Evolutionary conservation across 345 rosid genomes (phyloP).

Genomic region (Excoecaria agallocha): DNA sequence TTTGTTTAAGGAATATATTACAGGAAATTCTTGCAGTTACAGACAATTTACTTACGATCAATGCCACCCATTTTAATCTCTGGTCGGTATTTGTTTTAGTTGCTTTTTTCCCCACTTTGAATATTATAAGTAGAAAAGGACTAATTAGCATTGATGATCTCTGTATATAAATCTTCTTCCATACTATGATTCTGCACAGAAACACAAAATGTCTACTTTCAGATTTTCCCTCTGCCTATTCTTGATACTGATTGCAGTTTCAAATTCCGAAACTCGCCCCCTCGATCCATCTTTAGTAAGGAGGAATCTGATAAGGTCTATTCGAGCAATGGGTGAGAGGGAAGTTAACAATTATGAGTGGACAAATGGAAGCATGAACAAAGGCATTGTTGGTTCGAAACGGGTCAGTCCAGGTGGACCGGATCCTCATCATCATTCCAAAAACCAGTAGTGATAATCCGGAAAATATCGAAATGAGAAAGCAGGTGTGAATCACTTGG

Average conservation of each 20-base stretch:
- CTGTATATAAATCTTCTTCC: slow-evolving; percentile 5
- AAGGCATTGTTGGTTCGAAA: slow-evolving; percentile 17
- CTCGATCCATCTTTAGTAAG: slow-evolving; percentile 7
- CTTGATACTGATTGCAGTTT: slow-evolving; percentile 10
- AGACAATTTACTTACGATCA: background rate
- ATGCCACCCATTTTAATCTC: background rate
- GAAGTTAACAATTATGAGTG: slow-evolving; percentile 8
- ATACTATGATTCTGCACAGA: background rate
- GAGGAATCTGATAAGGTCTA: slow-evolving; percentile 20
- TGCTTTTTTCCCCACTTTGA: slow-evolving; percentile 15
- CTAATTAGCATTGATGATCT: background rate
- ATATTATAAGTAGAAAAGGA: slow-evolving; percentile 6
- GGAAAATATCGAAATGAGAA: too few species aligned
- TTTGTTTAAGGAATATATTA: too few species aligned
- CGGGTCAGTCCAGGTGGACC: slow-evolving; percentile 56
- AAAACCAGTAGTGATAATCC: slow-evolving; percentile 21
- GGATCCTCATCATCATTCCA: slow-evolving; percentile 45
- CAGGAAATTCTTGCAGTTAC: background rate
- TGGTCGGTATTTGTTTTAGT: slow-evolving; percentile 10
- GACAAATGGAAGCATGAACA: slow-evolving; percentile 15
- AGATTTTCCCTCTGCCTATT: slow-evolving; percentile 18
- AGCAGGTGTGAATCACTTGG: too few species aligned
- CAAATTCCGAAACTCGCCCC: slow-evolving; percentile 1
- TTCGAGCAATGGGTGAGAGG: slow-evolving; percentile 21
- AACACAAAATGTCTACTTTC: slow-evolving; percentile 15